A percentile compares a stretch with the other conserved stretches of the same genome.
Evolutionary conservation across 2,329 filamentous ascomycete species (phyloP).

Genomic region (Aspergillus ochraceus): DNA sequence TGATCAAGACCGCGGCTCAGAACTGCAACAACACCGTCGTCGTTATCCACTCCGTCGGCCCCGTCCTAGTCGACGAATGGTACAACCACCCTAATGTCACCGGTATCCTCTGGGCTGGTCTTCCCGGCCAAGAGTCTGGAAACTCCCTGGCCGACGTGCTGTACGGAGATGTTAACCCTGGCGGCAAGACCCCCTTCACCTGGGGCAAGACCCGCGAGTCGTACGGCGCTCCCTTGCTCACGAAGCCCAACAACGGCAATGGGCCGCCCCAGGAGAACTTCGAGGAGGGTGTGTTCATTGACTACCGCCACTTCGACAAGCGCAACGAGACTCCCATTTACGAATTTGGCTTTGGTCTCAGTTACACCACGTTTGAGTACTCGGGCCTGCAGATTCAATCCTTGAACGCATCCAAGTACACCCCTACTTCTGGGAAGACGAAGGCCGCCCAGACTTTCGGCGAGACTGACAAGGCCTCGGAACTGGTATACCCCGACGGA

Average conservation of each 20-base stretch:
- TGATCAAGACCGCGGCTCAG: conserved; percentile 78
- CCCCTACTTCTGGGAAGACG: conserved; percentile 54
- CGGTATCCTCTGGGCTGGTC: conserved; percentile 72
- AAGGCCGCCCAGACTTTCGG: conserved; percentile 55
- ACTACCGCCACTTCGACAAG: conserved; percentile 56
- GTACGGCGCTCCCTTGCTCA: conserved; percentile 59
- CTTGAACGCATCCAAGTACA: conserved; percentile 50
- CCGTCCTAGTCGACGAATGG: conserved; percentile 71
- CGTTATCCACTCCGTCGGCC: conserved; percentile 81
- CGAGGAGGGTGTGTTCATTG: conserved; percentile 62
- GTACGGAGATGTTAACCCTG: conserved; percentile 66
- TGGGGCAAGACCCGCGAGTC: conserved; percentile 54
- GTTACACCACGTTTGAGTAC: conserved; percentile 64
- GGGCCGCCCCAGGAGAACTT: conserved; percentile 60
- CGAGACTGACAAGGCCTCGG: conserved; percentile 46
- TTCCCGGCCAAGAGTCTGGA: conserved; percentile 74
- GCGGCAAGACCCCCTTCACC: conserved; percentile 63
- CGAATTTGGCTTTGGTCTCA: conserved; percentile 63
- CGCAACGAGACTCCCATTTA: conserved; percentile 58
- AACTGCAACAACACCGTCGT: conserved; percentile 87
- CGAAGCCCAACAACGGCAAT: conserved; percentile 57
- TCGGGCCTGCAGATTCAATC: conserved; percentile 55
- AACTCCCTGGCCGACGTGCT: conserved; percentile 73
- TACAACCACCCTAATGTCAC: conserved; percentile 66
- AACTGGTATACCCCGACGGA: conserved; percentile 58